These are phyloP conservation scores for Paracamarosporium sp. DNA, from an alignment of 2,329 filamentous ascomycete genomes.

Conservation along the genomic window DNA sequence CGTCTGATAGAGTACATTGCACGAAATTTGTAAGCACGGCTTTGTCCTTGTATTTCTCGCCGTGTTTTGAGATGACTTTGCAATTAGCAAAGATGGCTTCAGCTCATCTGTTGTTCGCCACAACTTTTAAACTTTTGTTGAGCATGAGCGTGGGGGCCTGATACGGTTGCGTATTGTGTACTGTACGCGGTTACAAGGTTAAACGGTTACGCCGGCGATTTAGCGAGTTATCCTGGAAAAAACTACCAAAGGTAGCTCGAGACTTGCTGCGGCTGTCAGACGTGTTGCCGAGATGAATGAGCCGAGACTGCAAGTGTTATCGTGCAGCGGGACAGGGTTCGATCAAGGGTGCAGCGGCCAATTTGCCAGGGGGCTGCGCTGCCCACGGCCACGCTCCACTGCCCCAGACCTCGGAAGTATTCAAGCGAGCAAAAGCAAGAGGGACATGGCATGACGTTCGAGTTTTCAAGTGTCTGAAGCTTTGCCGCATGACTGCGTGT, in stretches of 20 bases:
- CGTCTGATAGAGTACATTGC: too few relatives aligned
- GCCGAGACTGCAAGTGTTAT: background rate
- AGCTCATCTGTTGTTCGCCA: background rate
- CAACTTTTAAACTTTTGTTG: background rate
- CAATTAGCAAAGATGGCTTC: background rate
- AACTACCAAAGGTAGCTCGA: background rate
- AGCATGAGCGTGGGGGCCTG: background rate
- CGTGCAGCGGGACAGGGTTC: background rate
- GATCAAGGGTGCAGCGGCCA: background rate
- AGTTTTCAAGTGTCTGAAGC: background rate
- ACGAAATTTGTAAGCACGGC: too few relatives aligned
- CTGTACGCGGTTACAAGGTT: too few relatives aligned
- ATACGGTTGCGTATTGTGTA: background rate
- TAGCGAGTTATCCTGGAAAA: background rate
- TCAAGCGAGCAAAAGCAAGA: constrained; percentile 1
- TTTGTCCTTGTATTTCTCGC: too few relatives aligned
- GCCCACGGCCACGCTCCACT: background rate
- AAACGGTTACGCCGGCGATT: background rate
- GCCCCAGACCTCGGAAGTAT: background rate
- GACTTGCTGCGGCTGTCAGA: background rate
- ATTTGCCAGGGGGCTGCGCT: background rate
- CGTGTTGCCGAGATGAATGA: background rate
- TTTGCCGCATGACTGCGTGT: background rate
- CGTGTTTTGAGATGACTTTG: too few relatives aligned
- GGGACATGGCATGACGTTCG: background rate